Percentiles rank a stretch among this genome's conserved stretches.
These are phyloP conservation scores for Alternaria triticimaculans DNA, from an alignment of 2,329 filamentous ascomycete species.

Conservation along the genomic window DNA sequence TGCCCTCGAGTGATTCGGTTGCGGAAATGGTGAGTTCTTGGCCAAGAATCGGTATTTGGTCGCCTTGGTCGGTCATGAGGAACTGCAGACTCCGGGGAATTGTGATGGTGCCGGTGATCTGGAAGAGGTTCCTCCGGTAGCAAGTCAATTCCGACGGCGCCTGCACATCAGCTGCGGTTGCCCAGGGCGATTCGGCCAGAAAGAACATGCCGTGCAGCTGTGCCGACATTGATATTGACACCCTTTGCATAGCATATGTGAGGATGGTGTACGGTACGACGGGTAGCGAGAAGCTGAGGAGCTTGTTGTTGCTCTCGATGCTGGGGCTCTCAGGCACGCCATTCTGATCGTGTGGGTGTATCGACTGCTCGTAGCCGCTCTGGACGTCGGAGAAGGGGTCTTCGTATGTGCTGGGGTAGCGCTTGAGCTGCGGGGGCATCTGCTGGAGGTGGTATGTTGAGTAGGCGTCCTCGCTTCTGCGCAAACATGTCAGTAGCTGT, in stretches of 20 bases:
- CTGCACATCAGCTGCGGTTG: slow-evolving; percentile 61
- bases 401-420: slow-evolving; percentile 58
- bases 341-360: slow-evolving; percentile 54
- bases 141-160: slow-evolving; percentile 82
- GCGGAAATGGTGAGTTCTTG: slow-evolving; percentile 90
- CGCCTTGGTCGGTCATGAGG: slow-evolving; percentile 81
- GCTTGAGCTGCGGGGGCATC: slow-evolving; percentile 54
- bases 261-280: slow-evolving; percentile 64
- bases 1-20: slow-evolving; percentile 92
- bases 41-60: slow-evolving; percentile 79
- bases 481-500: slow-evolving; percentile 36
- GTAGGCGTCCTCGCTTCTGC: slow-evolving; percentile 61
- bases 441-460: slow-evolving; percentile 50
- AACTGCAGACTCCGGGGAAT: slow-evolving; percentile 79
- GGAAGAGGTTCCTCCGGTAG: slow-evolving; percentile 94
- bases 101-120: slow-evolving; percentile 89
- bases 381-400: slow-evolving; percentile 60
- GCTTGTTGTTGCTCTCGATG: slow-evolving; percentile 68
- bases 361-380: slow-evolving; percentile 56
- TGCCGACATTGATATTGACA: slow-evolving; percentile 71
- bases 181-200: slow-evolving; percentile 77
- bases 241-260: slow-evolving; percentile 67
- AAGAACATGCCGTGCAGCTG: slow-evolving; percentile 92
- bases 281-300: slow-evolving; percentile 59
- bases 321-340: slow-evolving; percentile 59